Evolutionary conservation across 495 filamentous ascomycete genomes (phyloP), one percentile per base, ranked within the genome.

Genomic region (Bacidia rubella): DNA sequence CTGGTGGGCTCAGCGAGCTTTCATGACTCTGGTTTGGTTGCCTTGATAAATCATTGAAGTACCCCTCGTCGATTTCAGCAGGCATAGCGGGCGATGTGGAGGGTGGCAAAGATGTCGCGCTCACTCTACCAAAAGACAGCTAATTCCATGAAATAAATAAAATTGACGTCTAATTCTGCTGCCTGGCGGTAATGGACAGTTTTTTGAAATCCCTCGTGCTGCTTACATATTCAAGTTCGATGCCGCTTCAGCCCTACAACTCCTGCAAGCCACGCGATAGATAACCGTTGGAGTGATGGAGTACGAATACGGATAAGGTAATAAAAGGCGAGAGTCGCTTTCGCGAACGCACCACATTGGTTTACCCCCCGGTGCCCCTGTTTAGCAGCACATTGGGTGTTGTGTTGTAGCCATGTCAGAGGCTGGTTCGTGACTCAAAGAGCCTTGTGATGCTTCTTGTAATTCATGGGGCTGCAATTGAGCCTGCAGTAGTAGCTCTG

Each of bases 41-140:
- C 54, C 68, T 70, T 9, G 74, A 71, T 24, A 75, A 67, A 57
- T 78, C 75, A 63, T 81, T 80, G 65, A 78, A 77, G 63, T 68
- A 80, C 47, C 60, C 61, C 11, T 70, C 66, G 54, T 62, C 62
- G 25, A 50, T 26, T 32, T 32, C 19, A 7, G 44, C 22, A 26
- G 44, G 19, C 44, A 47, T 47, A 11, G 44, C 26, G 5, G 7
- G 1, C 24, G 5, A 10, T 43, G n/a, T 35, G 15, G 29, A 35
- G 15, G 29, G 29, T 35, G 29, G 7, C 29, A n/a, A n/a, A n/a
- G n/a, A n/a, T n/a, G n/a, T n/a, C n/a, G n/a, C n/a, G n/a, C n/a
- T n/a, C n/a, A n/a, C n/a, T n/a, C n/a, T n/a, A n/a, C n/a, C n/a
- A n/a, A n/a, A n/a, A n/a, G n/a, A n/a, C n/a, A n/a, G n/a, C n/a